phyloP scores from a whole-genome alignment of 1,139 yeast genomes.

The Hyphopichia khmerensis region DNA sequence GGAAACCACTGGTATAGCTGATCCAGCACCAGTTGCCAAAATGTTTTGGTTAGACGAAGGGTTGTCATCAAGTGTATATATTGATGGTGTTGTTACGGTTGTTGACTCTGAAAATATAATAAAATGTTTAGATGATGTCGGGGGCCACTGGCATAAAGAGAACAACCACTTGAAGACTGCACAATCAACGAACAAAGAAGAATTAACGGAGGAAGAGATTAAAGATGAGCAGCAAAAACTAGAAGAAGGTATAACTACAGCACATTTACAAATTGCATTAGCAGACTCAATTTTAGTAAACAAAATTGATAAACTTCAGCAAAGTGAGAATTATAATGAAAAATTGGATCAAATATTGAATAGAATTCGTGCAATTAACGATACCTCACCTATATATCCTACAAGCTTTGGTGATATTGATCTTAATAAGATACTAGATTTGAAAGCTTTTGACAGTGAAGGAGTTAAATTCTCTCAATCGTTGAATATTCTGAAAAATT shows the following conservation, averaged over 20 bases:
- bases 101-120: conserved; percentile 74
- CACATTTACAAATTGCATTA: conserved; percentile 84
- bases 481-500: conserved; percentile 12
- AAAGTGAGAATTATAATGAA: conserved; percentile 15
- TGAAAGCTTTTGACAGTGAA: conserved; percentile 73
- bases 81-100: conserved; percentile 94
- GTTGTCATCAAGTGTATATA: conserved; percentile 74
- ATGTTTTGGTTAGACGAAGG: conserved; percentile 99
- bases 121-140: conserved; percentile 67
- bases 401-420: conserved; percentile 75
- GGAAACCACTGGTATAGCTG: conserved; percentile 98
- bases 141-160: conserved; percentile 55
- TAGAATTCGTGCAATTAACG: conserved; percentile 60
- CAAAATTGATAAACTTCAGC: conserved; percentile 57
- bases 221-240: conserved; percentile 30
- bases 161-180: conserved; percentile 25
- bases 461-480: conserved; percentile 27
- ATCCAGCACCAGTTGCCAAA: conserved; percentile 93
- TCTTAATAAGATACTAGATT: conserved; percentile 59
- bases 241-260: conserved; percentile 66
- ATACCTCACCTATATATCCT: conserved; percentile 62
- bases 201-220: conserved; percentile 29
- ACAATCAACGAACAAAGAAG: conserved; percentile 21
- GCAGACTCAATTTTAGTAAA: conserved; percentile 83
- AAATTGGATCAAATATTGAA: conserved; percentile 20